Evolutionary conservation across 805 yeast genomes (phyloP).

Genomic region (Kurtzmaniella cleridarum): DNA sequence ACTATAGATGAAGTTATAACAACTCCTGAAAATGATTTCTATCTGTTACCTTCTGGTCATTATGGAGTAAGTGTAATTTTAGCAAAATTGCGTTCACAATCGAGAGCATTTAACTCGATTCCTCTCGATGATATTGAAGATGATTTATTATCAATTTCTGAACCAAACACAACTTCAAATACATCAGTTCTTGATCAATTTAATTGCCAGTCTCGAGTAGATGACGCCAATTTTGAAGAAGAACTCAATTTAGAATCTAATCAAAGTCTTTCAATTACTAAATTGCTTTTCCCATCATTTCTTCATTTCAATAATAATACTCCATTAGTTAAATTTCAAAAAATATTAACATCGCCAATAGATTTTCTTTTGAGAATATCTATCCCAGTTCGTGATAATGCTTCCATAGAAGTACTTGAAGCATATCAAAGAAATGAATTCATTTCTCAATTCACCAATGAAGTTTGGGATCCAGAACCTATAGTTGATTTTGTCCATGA

Average conservation of each 20-base stretch:
- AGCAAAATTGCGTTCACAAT: slow-evolving; percentile 25
- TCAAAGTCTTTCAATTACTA: slow-evolving; percentile 1
- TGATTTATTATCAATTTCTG: slow-evolving; percentile 9
- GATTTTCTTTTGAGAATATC: slow-evolving; percentile 21
- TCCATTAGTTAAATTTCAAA: slow-evolving; percentile 9
- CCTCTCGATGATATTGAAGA: slow-evolving; percentile 6
- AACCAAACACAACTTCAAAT: slow-evolving; percentile 7
- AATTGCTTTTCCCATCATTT: slow-evolving; percentile 14
- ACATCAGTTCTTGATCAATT: neutral
- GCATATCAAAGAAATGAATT: slow-evolving; percentile 2
- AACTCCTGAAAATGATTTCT: neutral
- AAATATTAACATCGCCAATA: slow-evolving; percentile 17
- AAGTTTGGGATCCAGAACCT: slow-evolving; percentile 1
- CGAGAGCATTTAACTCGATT: slow-evolving; percentile 10
- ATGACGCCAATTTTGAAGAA: slow-evolving; percentile 3
- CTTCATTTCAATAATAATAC: slow-evolving; percentile 8
- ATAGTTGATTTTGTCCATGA: slow-evolving; percentile 15
- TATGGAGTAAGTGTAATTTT: slow-evolving; percentile 29
- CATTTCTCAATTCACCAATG: neutral
- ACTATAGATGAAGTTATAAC: slow-evolving; percentile 1
- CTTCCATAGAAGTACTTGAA: slow-evolving; percentile 5
- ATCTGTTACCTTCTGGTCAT: slow-evolving; percentile 15
- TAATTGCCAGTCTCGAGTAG: slow-evolving; percentile 1
- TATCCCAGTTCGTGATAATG: slow-evolving; percentile 29
- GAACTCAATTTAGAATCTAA: slow-evolving; percentile 1